phyloP scores from a whole-genome alignment of 768 basidiomycete species.

The Lactarius evosmus region DNA sequence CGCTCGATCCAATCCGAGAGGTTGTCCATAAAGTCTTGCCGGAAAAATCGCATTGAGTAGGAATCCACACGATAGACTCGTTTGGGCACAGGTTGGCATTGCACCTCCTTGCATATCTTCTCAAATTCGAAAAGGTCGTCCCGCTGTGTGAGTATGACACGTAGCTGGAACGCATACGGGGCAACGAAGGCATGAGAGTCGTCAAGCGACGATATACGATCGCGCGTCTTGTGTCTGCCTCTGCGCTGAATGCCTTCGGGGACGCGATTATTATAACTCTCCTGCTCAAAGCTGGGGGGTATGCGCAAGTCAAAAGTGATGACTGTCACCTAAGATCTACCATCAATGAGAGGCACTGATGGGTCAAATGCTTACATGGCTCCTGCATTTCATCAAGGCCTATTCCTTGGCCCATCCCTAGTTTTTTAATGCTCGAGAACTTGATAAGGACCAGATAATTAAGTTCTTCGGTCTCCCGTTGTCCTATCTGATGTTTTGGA shows the following conservation, averaged over 20 bases:
- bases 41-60: conserved; percentile 49
- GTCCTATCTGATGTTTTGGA: conserved; percentile 13
- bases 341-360: background rate
- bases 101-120: conserved; percentile 52
- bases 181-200: conserved; percentile 56
- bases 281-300: conserved; percentile 63
- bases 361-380: conserved; percentile 12
- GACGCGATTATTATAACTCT: conserved; percentile 52
- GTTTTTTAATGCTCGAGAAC: conserved; percentile 23
- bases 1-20: conserved; percentile 43
- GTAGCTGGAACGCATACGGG: conserved; percentile 71
- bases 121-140: conserved; percentile 50
- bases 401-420: too few relatives aligned
- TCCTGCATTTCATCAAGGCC: background rate
- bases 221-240: conserved; percentile 44
- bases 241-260: conserved; percentile 40
- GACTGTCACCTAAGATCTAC: background rate
- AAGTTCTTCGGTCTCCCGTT: conserved; percentile 18
- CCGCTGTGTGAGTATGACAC: conserved; percentile 53
- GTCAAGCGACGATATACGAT: conserved; percentile 56
- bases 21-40: conserved; percentile 42
- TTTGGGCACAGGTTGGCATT: conserved; percentile 35
- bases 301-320: conserved; percentile 29
- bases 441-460: conserved; percentile 16
- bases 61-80: conserved; percentile 45